phyloP scores from a whole-genome alignment of 257 asterid genomes.

The Forsythia suspensa region DNA sequence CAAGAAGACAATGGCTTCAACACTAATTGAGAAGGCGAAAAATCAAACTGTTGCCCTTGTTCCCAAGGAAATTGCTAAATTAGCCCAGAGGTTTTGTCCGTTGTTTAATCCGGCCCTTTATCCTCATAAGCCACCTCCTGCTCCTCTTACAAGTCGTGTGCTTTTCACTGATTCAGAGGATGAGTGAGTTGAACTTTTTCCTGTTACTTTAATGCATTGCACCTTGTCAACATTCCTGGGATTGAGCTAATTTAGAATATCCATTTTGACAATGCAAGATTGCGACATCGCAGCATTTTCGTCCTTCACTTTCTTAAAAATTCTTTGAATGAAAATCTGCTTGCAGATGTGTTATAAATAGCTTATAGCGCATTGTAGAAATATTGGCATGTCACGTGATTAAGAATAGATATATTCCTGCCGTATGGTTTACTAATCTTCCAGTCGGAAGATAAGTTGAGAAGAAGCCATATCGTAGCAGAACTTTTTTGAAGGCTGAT shows the following conservation, averaged over 20 bases:
- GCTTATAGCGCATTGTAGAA: background rate
- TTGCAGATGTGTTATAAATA: conserved; percentile 6
- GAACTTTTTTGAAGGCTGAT: background rate
- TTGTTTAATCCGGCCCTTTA: conserved; percentile 86
- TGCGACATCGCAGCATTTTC: conserved; percentile 9
- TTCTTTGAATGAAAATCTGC: background rate
- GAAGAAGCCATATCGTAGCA: background rate
- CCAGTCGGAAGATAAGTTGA: no score
- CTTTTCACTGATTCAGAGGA: conserved; percentile 97
- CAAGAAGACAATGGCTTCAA: conserved; percentile 83
- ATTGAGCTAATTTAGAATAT: background rate
- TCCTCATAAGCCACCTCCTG: conserved; percentile 92
- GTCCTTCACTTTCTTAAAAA: conserved; percentile 8
- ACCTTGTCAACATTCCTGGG: conserved; percentile 16
- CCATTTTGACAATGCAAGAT: conserved; percentile 12
- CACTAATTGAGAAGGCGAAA: conserved; percentile 81
- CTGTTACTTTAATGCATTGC: conserved; percentile 28
- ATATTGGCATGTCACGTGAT: no score
- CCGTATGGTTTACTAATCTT: no score
- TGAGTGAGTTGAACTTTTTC: conserved; percentile 82
- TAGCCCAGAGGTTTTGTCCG: conserved; percentile 80
- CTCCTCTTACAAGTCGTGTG: conserved; percentile 74
- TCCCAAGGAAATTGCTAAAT: conserved; percentile 78
- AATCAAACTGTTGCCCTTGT: conserved; percentile 73
- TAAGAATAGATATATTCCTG: no score